Percentiles rank a stretch among this genome's conserved stretches.
Conservation (phyloP, 257 asterid genomes). For the Salvia miltiorrhiza region DNA sequence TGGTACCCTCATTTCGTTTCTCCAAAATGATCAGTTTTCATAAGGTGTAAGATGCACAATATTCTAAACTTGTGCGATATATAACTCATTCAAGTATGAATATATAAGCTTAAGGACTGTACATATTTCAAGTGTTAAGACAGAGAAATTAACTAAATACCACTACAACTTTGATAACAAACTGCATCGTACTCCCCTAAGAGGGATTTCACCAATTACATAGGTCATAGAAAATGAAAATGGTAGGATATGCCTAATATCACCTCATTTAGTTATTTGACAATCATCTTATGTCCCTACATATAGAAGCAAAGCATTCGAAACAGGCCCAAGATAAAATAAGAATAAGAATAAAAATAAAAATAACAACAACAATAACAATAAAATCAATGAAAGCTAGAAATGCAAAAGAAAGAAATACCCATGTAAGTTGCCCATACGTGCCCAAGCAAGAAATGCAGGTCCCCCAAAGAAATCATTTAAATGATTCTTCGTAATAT, state of each 20-base stretch:
- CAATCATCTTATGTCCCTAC: conserved; percentile 2
- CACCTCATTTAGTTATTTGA: not conserved
- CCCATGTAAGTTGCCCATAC: conserved; percentile 98
- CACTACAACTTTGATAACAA: not conserved
- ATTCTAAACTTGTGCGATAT: not conserved
- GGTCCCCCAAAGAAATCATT: conserved; percentile 95
- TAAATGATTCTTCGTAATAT: conserved; percentile 61
- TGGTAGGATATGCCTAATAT: not conserved
- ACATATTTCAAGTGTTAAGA: not conserved
- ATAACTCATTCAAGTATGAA: not conserved
- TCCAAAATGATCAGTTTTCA: not conserved
- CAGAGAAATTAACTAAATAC: not conserved
- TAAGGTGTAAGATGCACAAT: not conserved
- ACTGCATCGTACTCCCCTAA: not conserved
- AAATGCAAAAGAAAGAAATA: conserved; percentile 12
- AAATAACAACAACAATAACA: not conserved
- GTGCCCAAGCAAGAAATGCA: conserved; percentile 99
- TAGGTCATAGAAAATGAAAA: not conserved
- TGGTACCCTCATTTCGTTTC: not conserved
- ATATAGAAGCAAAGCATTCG: not conserved
- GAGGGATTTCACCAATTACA: not conserved
- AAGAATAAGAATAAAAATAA: too few species aligned
- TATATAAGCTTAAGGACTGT: not conserved
- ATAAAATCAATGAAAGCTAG: not conserved
- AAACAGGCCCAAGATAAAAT: not conserved